Conservation (phyloP, 305 asterid genomes). For the Fraxinus xanthoxyloides region DNA sequence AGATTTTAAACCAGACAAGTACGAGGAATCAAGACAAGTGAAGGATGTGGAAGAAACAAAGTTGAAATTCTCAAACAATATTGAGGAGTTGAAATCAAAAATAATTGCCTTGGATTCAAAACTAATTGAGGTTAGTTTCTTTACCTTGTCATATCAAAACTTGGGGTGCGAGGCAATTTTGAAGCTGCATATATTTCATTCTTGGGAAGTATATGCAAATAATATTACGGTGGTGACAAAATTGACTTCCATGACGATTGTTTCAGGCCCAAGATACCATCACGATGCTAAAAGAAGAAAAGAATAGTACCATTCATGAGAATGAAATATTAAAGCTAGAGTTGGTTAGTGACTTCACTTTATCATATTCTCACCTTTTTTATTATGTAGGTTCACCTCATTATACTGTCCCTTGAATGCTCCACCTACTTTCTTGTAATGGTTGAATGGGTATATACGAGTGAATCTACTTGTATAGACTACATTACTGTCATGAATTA, state of each 20-base stretch:
- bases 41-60: slow-evolving; percentile 42
- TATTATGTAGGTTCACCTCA: neutral
- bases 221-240: neutral
- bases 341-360: slow-evolving; percentile 43
- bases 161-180: slow-evolving; percentile 1
- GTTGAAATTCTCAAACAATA: slow-evolving; percentile 41
- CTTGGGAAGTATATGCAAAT: neutral
- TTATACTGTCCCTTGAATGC: neutral
- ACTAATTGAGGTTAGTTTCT: slow-evolving; percentile 60
- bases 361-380: neutral
- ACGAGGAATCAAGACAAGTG: slow-evolving; percentile 35
- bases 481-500: neutral
- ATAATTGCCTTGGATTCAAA: slow-evolving; percentile 48
- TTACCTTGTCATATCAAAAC: slow-evolving; percentile 17
- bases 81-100: slow-evolving; percentile 55
- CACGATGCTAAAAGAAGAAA: slow-evolving; percentile 58
- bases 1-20: slow-evolving; percentile 19
- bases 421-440: neutral
- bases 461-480: neutral
- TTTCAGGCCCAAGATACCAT: slow-evolving; percentile 59
- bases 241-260: slow-evolving; percentile 4
- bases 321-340: slow-evolving; percentile 54
- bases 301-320: slow-evolving; percentile 37
- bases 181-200: slow-evolving; percentile 6
- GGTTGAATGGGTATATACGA: neutral